Evolutionary conservation across 768 basidiomycete species (phyloP), one percentile per base, ranked within the genome.

Genomic region (Leccinum uliginosum): DNA sequence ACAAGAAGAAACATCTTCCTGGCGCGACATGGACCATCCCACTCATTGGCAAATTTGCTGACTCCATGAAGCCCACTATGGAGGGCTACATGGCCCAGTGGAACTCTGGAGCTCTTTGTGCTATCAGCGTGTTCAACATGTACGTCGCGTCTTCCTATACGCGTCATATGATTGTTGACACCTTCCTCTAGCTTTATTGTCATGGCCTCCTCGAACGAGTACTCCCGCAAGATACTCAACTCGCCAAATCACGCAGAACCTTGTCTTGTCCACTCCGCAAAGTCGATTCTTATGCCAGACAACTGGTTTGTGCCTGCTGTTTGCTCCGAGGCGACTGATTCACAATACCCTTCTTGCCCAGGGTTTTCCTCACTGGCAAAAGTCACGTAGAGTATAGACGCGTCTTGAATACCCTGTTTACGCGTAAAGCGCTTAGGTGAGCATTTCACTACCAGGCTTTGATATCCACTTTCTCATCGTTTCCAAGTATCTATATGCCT

Each of bases 281-380:
- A 96, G 73, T 78, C 86, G 54, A 78, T 99, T 55, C 80, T 99
- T 45, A 79, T 82, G 51, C 79, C 88, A 2, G 89, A 94, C 34
- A 97, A 96, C 75, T 97, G 93, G 93, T 89, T 66, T 21, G 70
- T 58, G 17, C 75, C 66, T 34, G n/a, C 7, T 23, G 23, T 50
- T 26, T 6, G 0, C 19, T 40, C 17, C 17, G 19, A 17, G 4
- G 17, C 23, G 10, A 27, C 46, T 19, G 11, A 5, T 43, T 49
- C 27, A 21, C 11, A 34, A 40, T 24, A 40, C 34, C 57, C 21
- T 19, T 12, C 40, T n/a, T 46, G 40, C 17, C 10, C 58, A 93
- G 92, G 93, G 96, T 99, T n/a, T 99, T 99, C 78, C 78, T 98
- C 43, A 96, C 84, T 53, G 96, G 96, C 23, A 98, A 93, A 74